A percentile compares a stretch with the other conserved stretches of the same genome.
These are phyloP conservation scores for Aspergillus phoenicis DNA, from an alignment of 2,329 filamentous ascomycete genomes.

Conservation along the genomic window DNA sequence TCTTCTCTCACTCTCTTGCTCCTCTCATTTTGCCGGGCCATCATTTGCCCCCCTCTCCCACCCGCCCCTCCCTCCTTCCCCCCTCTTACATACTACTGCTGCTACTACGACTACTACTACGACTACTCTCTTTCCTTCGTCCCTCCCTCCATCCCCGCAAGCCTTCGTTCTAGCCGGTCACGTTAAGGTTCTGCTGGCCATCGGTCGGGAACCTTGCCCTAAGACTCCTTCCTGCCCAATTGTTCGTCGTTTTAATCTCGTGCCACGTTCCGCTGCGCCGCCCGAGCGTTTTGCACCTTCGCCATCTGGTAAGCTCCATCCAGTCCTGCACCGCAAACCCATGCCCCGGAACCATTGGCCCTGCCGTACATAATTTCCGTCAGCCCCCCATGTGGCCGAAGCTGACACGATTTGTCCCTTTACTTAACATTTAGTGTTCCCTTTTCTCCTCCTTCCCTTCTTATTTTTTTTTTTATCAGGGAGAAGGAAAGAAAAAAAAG, in stretches of 20 bases:
- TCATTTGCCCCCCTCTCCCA: background rate
- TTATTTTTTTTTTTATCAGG: background rate
- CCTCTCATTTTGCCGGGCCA: background rate
- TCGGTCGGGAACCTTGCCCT: constrained; percentile 24
- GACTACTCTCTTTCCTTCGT: background rate
- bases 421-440: constrained; percentile 10
- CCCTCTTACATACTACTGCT: background rate
- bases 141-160: constrained; percentile 11
- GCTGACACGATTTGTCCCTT: constrained; percentile 8
- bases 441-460: constrained; percentile 2
- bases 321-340: constrained; percentile 16
- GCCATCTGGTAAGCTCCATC: constrained; percentile 24
- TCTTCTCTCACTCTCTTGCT: background rate
- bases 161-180: constrained; percentile 14
- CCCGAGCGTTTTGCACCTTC: constrained; percentile 23
- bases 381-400: constrained; percentile 7
- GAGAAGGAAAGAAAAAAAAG: background rate
- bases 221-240: constrained; percentile 24
- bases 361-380: constrained; percentile 15
- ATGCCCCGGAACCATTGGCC: constrained; percentile 13
- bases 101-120: background rate
- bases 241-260: constrained; percentile 24
- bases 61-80: background rate
- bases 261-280: constrained; percentile 27
- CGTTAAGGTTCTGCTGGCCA: constrained; percentile 18